Evolutionary conservation across 2,329 filamentous ascomycete genomes (phyloP), one percentile per base, ranked within the genome.

Genomic region (Ascosphaera apis): DNA sequence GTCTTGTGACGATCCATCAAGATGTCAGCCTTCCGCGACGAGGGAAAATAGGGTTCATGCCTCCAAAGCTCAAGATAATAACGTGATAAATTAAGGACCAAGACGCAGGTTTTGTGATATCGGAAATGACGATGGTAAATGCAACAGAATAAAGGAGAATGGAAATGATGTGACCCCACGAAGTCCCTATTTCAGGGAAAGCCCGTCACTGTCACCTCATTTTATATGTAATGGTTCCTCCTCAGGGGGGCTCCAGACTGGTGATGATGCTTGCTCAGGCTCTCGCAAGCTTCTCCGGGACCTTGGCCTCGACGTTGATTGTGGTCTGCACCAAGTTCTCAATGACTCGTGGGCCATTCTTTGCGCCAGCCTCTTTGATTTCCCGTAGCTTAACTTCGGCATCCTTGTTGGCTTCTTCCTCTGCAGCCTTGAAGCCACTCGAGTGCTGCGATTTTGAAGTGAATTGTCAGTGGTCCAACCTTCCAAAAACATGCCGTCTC

Each of bases 271-370:
- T n/a, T n/a, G n/a, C 21, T 25, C 21, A 25, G 5, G 49, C 47
- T 40, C 47, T 47, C 44, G 52, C 44, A 35, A 57, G 54, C 45
- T 57, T 56, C 45, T 65, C 60, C 21, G 69, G 69, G 25, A 69
- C 66, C 43, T 78, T 67, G 11, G 84, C 78, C 56, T 82, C 74
- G 43, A 86, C 76, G 43, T 86, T 74, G 45, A 81, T 76, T 27
- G 93, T 81, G n/a, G 80, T 81, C 44, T 70, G 67, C 45, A 95
- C 67, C 44, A 98, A 62, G 51, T 91, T 76, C 45, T 80, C 70
- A 36, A 93, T 66, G 13, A 98, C 84, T 53, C 77, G 68, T 44
- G 68, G 66, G 51, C 83, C 79, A 44, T 71, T 72, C 65, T 83
- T 78, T 56, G 77, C 69, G 42, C 84, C 86, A 23, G 81, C 72